A percentile compares a stretch with the other conserved stretches of the same genome.
Conservation (phyloP, 257 asterid genomes). For the Coffea eugenioides region DNA sequence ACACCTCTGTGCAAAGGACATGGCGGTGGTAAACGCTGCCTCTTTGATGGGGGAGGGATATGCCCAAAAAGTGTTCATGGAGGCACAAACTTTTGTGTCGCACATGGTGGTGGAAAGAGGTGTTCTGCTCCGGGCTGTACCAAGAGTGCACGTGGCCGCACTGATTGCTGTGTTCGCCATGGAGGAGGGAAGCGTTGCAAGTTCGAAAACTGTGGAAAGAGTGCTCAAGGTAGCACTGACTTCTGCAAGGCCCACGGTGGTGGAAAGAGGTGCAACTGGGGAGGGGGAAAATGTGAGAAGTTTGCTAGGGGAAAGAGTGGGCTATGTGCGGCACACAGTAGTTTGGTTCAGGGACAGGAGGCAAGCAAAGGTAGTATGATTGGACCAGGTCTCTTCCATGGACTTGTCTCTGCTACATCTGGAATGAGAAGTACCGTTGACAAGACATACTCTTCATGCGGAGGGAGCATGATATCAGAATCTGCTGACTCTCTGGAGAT, state of each 20-base stretch:
- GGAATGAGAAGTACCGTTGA: conserved; percentile 33
- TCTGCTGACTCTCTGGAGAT: conserved; percentile 40
- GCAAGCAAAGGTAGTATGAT: conserved; percentile 49
- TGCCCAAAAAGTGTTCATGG: conserved; percentile 96
- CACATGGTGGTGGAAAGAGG: conserved; percentile 95
- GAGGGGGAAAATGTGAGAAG: conserved; percentile 74
- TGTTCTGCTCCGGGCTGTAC: conserved; percentile 73
- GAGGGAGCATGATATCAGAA: conserved; percentile 56
- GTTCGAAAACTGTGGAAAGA: conserved; percentile 78
- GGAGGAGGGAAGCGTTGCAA: conserved; percentile 93
- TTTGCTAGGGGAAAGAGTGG: conserved; percentile 90
- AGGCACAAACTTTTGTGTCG: conserved; percentile 84
- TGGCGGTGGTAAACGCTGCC: conserved; percentile 93
- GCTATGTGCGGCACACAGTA: conserved; percentile 85
- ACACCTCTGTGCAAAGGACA: conserved; percentile 93
- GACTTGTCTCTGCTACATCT: conserved; percentile 49
- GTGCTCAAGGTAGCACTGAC: conserved; percentile 95
- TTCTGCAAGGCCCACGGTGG: conserved; percentile 98
- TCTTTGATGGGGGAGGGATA: conserved; percentile 86
- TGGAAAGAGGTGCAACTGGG: conserved; percentile 89
- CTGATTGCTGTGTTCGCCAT: conserved; percentile 80
- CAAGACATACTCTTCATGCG: conserved; percentile 46
- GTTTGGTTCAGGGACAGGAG: conserved; percentile 55
- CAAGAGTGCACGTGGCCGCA: conserved; percentile 90
- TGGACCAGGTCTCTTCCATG: conserved; percentile 76